Percentiles rank a stretch among this genome's conserved stretches.
These are phyloP conservation scores for Coleophoma crateriformis DNA, from an alignment of 2,329 filamentous ascomycete genomes.

Conservation along the genomic window DNA sequence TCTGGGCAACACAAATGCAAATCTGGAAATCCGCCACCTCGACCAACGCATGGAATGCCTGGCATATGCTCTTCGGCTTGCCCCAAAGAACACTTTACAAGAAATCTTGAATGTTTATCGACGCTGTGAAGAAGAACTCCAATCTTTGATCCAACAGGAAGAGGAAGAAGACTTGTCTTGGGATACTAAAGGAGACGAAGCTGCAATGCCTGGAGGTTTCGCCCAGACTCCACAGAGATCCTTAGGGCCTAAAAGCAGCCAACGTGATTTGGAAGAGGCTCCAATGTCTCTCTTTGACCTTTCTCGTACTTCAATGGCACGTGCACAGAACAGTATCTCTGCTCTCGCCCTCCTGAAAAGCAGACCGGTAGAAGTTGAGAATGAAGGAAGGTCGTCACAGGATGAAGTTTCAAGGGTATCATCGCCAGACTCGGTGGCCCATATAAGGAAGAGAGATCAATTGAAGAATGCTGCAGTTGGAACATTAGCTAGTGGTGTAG, in stretches of 20 bases:
- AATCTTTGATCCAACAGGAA: conserved; percentile 60
- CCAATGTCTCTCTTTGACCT: conserved; percentile 63
- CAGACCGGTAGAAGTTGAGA: not conserved
- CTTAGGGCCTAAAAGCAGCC: conserved; percentile 14
- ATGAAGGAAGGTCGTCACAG: not conserved
- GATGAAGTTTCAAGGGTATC: not conserved
- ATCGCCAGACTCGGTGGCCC: conserved; percentile 9
- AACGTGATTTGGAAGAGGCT: conserved; percentile 46
- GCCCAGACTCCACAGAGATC: conserved; percentile 28
- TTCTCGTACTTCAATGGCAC: conserved; percentile 53
- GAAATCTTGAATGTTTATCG: conserved; percentile 73
- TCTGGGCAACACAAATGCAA: conserved; percentile 52
- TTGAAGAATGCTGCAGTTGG: conserved; percentile 60
- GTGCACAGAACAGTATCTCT: conserved; percentile 53
- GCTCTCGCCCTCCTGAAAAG: conserved; percentile 35
- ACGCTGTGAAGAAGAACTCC: conserved; percentile 73
- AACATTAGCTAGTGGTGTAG: conserved; percentile 61
- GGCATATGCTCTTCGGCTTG: conserved; percentile 67
- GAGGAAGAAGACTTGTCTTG: conserved; percentile 64
- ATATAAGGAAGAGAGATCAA: conserved; percentile 63
- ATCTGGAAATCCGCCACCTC: conserved; percentile 62
- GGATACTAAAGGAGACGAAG: conserved; percentile 58
- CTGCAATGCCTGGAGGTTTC: conserved; percentile 52
- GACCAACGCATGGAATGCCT: conserved; percentile 80
- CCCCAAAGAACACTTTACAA: conserved; percentile 63